Conservation (phyloP, 768 basidiomycete species). For the Lentinula detonsa region DNA sequence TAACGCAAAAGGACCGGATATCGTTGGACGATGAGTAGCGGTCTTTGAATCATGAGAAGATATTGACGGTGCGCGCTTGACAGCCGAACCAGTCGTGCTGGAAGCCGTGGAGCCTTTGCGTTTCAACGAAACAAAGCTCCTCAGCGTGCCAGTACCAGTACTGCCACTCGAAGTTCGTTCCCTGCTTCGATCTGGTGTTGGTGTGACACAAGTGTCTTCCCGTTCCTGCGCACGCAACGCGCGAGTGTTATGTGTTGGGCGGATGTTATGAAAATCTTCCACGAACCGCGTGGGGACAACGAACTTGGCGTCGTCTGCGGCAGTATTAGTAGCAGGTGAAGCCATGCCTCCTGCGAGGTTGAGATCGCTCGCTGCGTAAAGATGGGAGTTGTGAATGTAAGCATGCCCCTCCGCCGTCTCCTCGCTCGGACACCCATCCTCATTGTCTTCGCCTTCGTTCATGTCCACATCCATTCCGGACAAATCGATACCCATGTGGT, state of each 20-base stretch:
- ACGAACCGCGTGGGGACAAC: background rate
- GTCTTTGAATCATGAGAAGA: background rate
- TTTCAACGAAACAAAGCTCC: constrained; percentile 4
- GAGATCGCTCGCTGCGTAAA: constrained; percentile 2
- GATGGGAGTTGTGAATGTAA: constrained; percentile 8
- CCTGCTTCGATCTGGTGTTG: constrained; percentile 20
- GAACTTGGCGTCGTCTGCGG: background rate
- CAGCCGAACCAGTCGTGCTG: background rate
- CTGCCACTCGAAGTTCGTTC: constrained; percentile 10
- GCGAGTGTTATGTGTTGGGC: background rate
- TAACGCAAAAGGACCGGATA: constrained; percentile 42
- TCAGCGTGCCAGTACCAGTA: constrained; percentile 4
- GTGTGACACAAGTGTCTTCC: constrained; percentile 17
- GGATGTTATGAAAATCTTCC: background rate
- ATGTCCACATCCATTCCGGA: constrained; percentile 10
- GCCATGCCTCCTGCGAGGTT: background rate
- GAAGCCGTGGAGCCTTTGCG: constrained; percentile 2
- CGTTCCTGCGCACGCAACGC: constrained; percentile 6
- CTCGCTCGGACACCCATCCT: background rate
- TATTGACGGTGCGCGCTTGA: background rate
- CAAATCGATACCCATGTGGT: constrained; percentile 18
- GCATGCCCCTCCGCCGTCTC: background rate
- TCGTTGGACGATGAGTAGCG: constrained; percentile 23
- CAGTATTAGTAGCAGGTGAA: background rate
- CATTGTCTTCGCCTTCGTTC: constrained; percentile 2